Evolutionary conservation across 2,329 filamentous ascomycete species (phyloP), one percentile per base, ranked within the genome.

Genomic region (Ilyonectria robusta): DNA sequence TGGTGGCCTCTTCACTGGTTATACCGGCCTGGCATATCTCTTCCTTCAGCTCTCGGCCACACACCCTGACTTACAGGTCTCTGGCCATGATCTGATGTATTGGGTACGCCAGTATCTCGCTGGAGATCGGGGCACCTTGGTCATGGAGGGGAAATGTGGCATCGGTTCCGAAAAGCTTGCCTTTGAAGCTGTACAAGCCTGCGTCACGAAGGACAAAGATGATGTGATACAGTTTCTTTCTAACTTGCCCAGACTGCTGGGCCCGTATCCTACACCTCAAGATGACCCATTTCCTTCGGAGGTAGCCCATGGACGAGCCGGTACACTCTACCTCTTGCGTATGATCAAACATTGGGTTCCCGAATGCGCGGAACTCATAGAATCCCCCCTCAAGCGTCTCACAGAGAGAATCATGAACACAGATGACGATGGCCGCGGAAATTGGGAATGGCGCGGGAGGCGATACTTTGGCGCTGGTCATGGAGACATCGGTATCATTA

Each of bases 401-500:
- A 85, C 89, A 23, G 84, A 88, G 37, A 85, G 86, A 42, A 91
- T 93, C 61, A 81, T 93, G 70, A 80, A 82, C 17, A 83, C 84
- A 31, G 81, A 79, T 65, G 77, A 80, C 77, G 65, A 84, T n/a
- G 79, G 77, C 6, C 77, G 79, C 44, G 79, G 76, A 6, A 77
- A 79, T 1, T 93, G 91, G 92, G 85, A 84, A 68, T 93, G 89
- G 88, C 86, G 89, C 66, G 87, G 86, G 15, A 88, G 88, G 71
- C 76, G 81, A 19, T 92, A 92, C 73, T 82, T 92, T 40, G 92
- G 92, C 1, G 89, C 91, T 6, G 88, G 87, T 0, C 91, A 94
- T 74, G 92, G 92, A 8, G 85, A 88, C 13, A 87, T 93, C 29
- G 90, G 92, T 5, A 93, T 92, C 76, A 85, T 94, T 62, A 90